Percentiles rank a stretch among this genome's conserved stretches.
Conservation (phyloP, 495 filamentous ascomycete species). For the Friedmanniomyces endolithicus region DNA sequence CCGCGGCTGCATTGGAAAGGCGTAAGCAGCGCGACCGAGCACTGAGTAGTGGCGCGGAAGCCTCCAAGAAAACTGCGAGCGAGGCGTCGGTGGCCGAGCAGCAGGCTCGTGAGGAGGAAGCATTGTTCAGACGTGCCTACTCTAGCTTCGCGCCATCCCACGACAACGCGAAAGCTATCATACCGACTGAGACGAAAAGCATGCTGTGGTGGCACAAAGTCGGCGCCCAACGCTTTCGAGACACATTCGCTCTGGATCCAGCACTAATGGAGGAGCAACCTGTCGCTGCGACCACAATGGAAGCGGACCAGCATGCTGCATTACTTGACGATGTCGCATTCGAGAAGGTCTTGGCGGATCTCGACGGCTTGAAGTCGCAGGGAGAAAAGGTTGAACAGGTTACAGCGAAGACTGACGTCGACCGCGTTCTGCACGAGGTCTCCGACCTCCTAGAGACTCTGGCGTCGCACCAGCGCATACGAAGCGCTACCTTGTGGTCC, state of each 20-base stretch:
- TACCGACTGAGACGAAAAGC: slow-evolving; percentile 57
- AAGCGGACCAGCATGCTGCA: neutral
- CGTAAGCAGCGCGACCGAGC: slow-evolving; percentile 59
- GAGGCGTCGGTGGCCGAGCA: slow-evolving; percentile 22
- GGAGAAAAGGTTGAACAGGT: slow-evolving; percentile 32
- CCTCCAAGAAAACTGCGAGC: slow-evolving; percentile 31
- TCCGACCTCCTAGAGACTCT: slow-evolving; percentile 76
- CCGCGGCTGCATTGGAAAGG: slow-evolving; percentile 46
- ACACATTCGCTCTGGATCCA: slow-evolving; percentile 39
- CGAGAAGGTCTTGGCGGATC: slow-evolving; percentile 32
- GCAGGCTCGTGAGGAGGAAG: slow-evolving; percentile 52
- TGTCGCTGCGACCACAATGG: neutral
- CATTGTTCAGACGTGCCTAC: slow-evolving; percentile 68
- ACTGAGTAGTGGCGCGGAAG: slow-evolving; percentile 50
- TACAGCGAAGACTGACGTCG: slow-evolving; percentile 52
- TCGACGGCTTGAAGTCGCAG: slow-evolving; percentile 10
- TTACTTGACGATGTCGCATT: slow-evolving; percentile 25
- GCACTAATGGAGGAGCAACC: slow-evolving; percentile 28
- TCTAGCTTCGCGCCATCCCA: slow-evolving; percentile 77
- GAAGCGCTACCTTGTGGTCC: slow-evolving; percentile 46
- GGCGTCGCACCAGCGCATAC: slow-evolving; percentile 73
- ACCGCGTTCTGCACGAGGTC: slow-evolving; percentile 57
- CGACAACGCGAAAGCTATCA: slow-evolving; percentile 64
- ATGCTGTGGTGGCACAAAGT: slow-evolving; percentile 78
- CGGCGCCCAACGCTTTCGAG: slow-evolving; percentile 48